Conservation (phyloP, 257 asterid species). For the Echium plantagineum region DNA sequence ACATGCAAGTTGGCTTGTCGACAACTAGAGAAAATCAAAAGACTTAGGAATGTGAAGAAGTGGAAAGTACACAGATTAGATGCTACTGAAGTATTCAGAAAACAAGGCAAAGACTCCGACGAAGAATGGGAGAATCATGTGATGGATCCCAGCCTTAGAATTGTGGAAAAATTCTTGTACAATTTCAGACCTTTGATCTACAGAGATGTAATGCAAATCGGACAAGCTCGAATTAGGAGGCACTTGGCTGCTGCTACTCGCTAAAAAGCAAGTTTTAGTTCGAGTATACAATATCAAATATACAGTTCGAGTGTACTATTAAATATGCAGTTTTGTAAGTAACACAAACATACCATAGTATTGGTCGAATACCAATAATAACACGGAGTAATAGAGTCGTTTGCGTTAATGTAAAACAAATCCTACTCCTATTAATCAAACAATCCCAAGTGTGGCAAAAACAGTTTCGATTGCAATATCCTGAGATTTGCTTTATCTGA, state of each 20-base stretch:
- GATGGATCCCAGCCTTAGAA: slow-evolving; percentile 33
- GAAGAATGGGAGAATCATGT: slow-evolving; percentile 60
- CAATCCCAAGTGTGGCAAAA: too few species aligned
- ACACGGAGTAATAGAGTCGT: too few species aligned
- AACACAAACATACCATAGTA: too few species aligned
- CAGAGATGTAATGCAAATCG: slow-evolving; percentile 17
- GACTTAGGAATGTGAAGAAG: slow-evolving; percentile 36
- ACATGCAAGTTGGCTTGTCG: slow-evolving; percentile 43
- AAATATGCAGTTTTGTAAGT: neutral
- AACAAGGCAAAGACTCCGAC: slow-evolving; percentile 37
- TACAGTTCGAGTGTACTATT: too few species aligned
- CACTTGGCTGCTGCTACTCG: slow-evolving; percentile 28
- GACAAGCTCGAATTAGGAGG: slow-evolving; percentile 9
- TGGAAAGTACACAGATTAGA: slow-evolving; percentile 76
- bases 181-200: slow-evolving; percentile 17
- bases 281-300: neutral
- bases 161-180: slow-evolving; percentile 39
- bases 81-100: slow-evolving; percentile 56
- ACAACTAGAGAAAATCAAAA: slow-evolving; percentile 49
- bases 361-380: too few species aligned
- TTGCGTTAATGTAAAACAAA: too few species aligned
- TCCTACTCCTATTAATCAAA: too few species aligned
- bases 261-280: slow-evolving; percentile 2
- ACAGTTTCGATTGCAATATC: too few species aligned
- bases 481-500: too few species aligned